Conservation (phyloP, 2,329 filamentous ascomycete species). For the Verticillium dahliae region DNA sequence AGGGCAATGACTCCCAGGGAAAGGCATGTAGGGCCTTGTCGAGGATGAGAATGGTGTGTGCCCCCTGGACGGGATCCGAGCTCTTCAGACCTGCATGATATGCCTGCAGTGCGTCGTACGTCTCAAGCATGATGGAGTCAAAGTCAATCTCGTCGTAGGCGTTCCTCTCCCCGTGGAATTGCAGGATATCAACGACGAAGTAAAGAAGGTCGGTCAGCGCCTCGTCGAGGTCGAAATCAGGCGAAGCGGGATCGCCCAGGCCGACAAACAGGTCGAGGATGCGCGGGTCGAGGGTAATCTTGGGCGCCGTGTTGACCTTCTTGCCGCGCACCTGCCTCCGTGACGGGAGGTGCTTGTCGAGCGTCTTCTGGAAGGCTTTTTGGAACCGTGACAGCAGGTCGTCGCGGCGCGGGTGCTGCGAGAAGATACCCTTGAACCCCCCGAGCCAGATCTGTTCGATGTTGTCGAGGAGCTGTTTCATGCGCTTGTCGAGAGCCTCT, state of each 20-base stretch:
- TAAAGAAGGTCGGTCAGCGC: conserved; percentile 88
- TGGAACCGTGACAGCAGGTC: conserved; percentile 70
- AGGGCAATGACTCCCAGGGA: conserved; percentile 93
- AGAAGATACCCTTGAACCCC: conserved; percentile 92
- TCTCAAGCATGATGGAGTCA: conserved; percentile 82
- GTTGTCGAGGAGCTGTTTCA: conserved; percentile 73
- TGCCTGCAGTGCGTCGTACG: conserved; percentile 71
- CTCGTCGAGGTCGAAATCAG: conserved; percentile 73
- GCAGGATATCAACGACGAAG: conserved; percentile 91
- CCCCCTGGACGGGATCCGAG: conserved; percentile 31
- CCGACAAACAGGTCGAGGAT: conserved; percentile 87
- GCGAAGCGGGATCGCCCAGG: conserved; percentile 64
- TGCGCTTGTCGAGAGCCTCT: conserved; percentile 68
- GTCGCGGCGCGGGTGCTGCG: conserved; percentile 57
- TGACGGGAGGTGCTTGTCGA: conserved; percentile 83
- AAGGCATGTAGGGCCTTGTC: conserved; percentile 89
- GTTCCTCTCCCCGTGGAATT: conserved; percentile 93
- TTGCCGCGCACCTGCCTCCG: conserved; percentile 56
- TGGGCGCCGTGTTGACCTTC: conserved; percentile 35
- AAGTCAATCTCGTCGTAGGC: conserved; percentile 98
- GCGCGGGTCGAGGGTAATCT: conserved; percentile 45
- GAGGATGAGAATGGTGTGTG: conserved; percentile 80
- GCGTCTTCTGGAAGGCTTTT: conserved; percentile 67
- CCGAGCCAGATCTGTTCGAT: conserved; percentile 93
- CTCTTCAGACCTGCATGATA: conserved; percentile 57